Base-by-base conservation (phyloP, 2,329 filamentous ascomycete species). In the Botrytis sinoallii region DNA sequence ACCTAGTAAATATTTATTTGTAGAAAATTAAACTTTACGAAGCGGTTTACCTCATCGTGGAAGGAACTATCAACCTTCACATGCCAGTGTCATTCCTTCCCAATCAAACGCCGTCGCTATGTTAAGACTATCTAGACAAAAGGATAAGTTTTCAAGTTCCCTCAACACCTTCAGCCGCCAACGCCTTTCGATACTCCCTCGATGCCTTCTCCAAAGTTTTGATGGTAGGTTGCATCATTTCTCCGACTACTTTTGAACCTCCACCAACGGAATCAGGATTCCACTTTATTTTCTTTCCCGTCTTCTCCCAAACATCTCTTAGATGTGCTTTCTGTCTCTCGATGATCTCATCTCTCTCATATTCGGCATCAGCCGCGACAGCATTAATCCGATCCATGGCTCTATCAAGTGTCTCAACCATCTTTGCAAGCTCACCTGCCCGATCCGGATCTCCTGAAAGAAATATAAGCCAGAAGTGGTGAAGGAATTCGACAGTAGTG, bases 401-500 rank as follows among this genome's bases (percentile, higher is more conserved):
- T 74, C 92, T 89, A 74, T 89, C 88, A 22, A 99, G 86, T 16
- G 94, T 95, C 81, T 97, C 93, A 12, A 92, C 90, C 65, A 98
- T 87, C 75, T 93, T 94, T 10, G 91, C 90, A 22, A 98, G 87
- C 83, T 99, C 95, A 60, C 87, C 87, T 0, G 93, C 93, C 48
- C 93, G 91, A 74, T 93, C 91, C 1, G 93, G 84, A 80, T 98
- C 93, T 22, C 95, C 95, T 0, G 95, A 98, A 40, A 97, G 87
- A 80, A 97, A 99, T 0, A 95, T 90, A 48, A 89, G 88, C 95
- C 95, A 99, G 84, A 99, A 99, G 82, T 98, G 97, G 79, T 95
- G 93, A n/a, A 99, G 85, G 79, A 98, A 99, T 80, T 99, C 96
- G 55, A 93, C 92, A 0, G 94, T 97, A 0, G 96, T 99, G 71